These are phyloP conservation scores for Chalciporus pseudorubinellus DNA, from an alignment of 768 basidiomycete genomes.

Conservation along the genomic window DNA sequence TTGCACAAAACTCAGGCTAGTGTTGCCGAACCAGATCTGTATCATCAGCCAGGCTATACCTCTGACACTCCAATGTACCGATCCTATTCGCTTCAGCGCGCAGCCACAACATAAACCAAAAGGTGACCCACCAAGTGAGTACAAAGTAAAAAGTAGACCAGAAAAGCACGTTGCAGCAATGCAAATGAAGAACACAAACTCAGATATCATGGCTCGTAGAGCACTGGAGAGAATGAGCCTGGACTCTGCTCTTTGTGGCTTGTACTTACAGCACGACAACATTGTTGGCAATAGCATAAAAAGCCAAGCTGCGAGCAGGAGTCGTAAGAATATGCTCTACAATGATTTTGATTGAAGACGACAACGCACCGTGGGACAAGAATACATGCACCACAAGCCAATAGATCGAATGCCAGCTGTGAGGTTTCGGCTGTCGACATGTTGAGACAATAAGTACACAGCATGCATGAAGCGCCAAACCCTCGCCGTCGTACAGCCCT, in stretches of 20 bases:
- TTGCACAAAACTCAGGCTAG: constrained; percentile 56
- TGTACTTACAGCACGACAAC: constrained; percentile 68
- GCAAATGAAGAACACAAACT: constrained; percentile 76
- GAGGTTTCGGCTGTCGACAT: constrained; percentile 44
- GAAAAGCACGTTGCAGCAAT: constrained; percentile 82
- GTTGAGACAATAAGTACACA: not conserved
- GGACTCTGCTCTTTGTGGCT: not conserved
- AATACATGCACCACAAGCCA: constrained; percentile 83
- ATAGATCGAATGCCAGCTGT: constrained; percentile 70
- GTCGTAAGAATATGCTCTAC: not conserved
- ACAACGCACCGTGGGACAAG: constrained; percentile 69
- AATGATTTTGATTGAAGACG: not conserved
- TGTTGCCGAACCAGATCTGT: constrained; percentile 85
- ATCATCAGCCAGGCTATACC: constrained; percentile 81
- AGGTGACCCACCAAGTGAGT: constrained; percentile 42
- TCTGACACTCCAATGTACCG: constrained; percentile 30
- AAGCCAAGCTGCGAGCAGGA: constrained; percentile 54
- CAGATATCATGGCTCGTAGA: constrained; percentile 76
- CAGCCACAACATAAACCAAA: constrained; percentile 14
- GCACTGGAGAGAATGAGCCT: constrained; percentile 46
- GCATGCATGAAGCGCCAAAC: constrained; percentile 33
- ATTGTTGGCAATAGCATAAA: constrained; percentile 77
- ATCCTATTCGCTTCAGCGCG: constrained; percentile 26
- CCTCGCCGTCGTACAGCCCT: constrained; percentile 54
- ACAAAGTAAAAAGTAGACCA: constrained; percentile 60